Evolutionary conservation across 768 basidiomycete species (phyloP).

Genomic region (Calocybe cyanea): DNA sequence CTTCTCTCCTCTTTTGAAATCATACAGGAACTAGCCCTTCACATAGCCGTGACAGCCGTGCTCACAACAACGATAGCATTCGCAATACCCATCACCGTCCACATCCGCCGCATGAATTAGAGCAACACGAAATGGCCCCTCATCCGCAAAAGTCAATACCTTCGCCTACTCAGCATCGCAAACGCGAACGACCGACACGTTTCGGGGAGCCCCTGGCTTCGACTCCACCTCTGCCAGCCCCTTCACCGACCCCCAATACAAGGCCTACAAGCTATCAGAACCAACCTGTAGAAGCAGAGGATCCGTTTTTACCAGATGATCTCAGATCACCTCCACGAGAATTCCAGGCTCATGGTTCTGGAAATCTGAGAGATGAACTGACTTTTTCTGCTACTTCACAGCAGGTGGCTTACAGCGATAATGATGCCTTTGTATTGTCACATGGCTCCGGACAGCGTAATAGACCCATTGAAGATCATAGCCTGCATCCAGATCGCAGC

Average conservation of each 20-base stretch:
- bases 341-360: constrained; percentile 6
- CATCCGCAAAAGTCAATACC: constrained; percentile 5
- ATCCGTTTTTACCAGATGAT: constrained; percentile 21
- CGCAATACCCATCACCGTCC: constrained; percentile 3
- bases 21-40: constrained; percentile 46
- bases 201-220: constrained; percentile 18
- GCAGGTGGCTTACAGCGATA: constrained; percentile 8
- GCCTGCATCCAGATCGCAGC: constrained; percentile 13
- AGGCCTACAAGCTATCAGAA: constrained; percentile 4
- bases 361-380: constrained; percentile 6
- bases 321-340: constrained; percentile 13
- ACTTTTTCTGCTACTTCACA: constrained; percentile 7
- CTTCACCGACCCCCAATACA: neutral
- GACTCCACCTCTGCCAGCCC: neutral
- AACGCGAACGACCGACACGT: constrained; percentile 20
- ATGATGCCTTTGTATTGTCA: neutral
- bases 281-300: constrained; percentile 15
- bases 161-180: constrained; percentile 11
- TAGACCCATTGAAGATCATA: constrained; percentile 11
- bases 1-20: constrained; percentile 28
- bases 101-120: constrained; percentile 1
- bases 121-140: constrained; percentile 1
- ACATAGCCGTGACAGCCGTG: constrained; percentile 24
- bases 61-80: constrained; percentile 5
- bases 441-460: constrained; percentile 6